Conservation (phyloP, 257 asterid genomes). For the Euphrasia confusa region DNA sequence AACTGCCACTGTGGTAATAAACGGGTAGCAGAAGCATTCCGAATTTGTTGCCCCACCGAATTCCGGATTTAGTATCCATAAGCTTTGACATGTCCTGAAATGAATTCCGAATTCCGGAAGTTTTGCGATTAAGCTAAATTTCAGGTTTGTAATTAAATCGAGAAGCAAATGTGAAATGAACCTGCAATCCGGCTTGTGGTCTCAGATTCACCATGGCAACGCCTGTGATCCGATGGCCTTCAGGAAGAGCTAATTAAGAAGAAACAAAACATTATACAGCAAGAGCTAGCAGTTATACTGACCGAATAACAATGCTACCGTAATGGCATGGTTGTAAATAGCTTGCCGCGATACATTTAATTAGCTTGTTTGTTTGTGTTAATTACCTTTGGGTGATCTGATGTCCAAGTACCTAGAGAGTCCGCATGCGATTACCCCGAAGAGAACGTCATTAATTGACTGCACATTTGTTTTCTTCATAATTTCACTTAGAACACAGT, state of each 20-base stretch:
- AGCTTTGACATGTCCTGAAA: slow-evolving; percentile 57
- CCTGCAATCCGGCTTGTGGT: slow-evolving; percentile 3
- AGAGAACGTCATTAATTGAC: neutral
- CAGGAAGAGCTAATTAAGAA: neutral
- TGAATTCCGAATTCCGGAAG: too few species aligned
- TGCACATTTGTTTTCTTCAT: neutral
- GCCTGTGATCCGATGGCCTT: slow-evolving; percentile 5
- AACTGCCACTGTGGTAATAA: slow-evolving; percentile 38
- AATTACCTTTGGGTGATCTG: neutral
- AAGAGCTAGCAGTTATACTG: too few species aligned
- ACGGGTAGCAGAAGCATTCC: slow-evolving; percentile 74
- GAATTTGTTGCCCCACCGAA: slow-evolving; percentile 69
- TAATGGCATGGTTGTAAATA: too few species aligned
- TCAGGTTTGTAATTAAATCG: too few species aligned
- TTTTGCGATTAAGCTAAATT: too few species aligned
- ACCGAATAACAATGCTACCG: too few species aligned
- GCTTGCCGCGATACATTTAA: neutral
- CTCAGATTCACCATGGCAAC: slow-evolving; percentile 7
- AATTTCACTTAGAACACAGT: too few species aligned
- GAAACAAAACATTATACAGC: neutral
- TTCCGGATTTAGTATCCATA: slow-evolving; percentile 29
- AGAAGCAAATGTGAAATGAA: neutral
- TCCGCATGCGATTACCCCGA: neutral
- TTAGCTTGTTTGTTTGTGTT: neutral
- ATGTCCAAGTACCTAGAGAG: neutral